phyloP scores from a whole-genome alignment of 2,329 filamentous ascomycete genomes.

The Setomelanomma holmii region DNA sequence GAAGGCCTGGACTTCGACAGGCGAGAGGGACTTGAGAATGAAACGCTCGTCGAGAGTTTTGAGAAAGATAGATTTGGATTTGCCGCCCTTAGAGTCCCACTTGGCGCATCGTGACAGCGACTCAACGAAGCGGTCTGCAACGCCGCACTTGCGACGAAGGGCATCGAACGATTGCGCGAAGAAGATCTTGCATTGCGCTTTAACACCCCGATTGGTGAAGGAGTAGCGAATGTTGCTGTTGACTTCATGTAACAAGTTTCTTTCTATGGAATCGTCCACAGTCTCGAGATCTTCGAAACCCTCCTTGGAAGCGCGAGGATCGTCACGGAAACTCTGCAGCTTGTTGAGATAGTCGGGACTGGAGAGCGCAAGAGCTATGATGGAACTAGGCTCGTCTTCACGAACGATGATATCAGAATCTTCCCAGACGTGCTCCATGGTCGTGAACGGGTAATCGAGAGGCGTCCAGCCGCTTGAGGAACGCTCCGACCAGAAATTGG shows the following conservation, averaged over 20 bases:
- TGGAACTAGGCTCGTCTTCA: constrained; percentile 94
- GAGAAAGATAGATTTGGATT: constrained; percentile 95
- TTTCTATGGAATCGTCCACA: constrained; percentile 78
- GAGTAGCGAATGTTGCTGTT: constrained; percentile 96
- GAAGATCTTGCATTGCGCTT: constrained; percentile 98
- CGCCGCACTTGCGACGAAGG: constrained; percentile 87
- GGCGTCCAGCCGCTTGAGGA: constrained; percentile 94
- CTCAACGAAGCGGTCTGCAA: constrained; percentile 92
- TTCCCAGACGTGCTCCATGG: constrained; percentile 92
- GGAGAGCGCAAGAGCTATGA: constrained; percentile 90
- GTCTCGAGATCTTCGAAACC: constrained; percentile 29
- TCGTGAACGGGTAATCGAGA: constrained; percentile 83
- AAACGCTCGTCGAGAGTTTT: constrained; percentile 96
- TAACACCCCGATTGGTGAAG: constrained; percentile 90
- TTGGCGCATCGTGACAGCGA: constrained; percentile 94
- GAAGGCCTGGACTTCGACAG: constrained; percentile 92
- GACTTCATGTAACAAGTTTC: constrained; percentile 80
- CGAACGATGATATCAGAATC: constrained; percentile 97
- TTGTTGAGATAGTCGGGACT: constrained; percentile 88
- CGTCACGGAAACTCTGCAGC: constrained; percentile 68
- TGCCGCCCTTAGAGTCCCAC: constrained; percentile 97
- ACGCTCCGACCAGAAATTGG: constrained; percentile 97
- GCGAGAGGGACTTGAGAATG: constrained; percentile 88
- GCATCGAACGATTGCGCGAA: constrained; percentile 98
- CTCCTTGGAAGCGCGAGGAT: constrained; percentile 25